Base-by-base conservation (phyloP, 495 filamentous ascomycete genomes). In the Penicillium silybi region DNA sequence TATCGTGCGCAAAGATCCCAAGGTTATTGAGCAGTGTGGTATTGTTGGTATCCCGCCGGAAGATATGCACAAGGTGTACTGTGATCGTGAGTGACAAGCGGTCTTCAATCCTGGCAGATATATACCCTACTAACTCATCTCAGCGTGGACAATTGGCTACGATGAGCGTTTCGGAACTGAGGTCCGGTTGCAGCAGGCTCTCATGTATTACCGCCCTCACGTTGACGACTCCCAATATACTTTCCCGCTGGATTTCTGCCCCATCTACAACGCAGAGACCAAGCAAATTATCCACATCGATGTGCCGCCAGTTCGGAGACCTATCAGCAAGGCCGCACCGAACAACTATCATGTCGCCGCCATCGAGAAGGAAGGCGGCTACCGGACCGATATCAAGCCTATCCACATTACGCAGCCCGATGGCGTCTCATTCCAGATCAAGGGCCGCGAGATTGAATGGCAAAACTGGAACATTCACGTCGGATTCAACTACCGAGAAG, bases 391-490 rank as follows among this genome's bases (percentile, higher is more conserved):
- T 54, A 63, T 95, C 48, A 96, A 95, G 74, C 90, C 92, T n/a
- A 88, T 96, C 66, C 85, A 95, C 71, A 92, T 96, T 63, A 92
- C 89, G 1, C 92, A 97, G 72, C 92, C 92, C 0, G 90, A 96
- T 52, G 92, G 92, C 11, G 92, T 96, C 1, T 93, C 89, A 0
- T 97, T 96, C 77, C 81, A 79, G n/a, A 68, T 96, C 37, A 80
- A 87, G 8, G 90, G 88, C 4, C 72, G 90, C 5, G 75, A 76
- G n/a, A 81, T 96, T 35, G 84, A 83, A 42, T 97, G 92, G 92
- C 92, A 96, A 66, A 96, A 95, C 59, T 97, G 90, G 88, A 91
- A 80, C 64, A 81, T 97, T 54, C 92, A 96, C 63, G 83, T 97
- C 32, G 92, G 92, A 15, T 97, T 96, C 79, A 61, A 61, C 26